Base-by-base conservation (phyloP, 2,329 filamentous ascomycete genomes). In the Beauveria sp. region DNA sequence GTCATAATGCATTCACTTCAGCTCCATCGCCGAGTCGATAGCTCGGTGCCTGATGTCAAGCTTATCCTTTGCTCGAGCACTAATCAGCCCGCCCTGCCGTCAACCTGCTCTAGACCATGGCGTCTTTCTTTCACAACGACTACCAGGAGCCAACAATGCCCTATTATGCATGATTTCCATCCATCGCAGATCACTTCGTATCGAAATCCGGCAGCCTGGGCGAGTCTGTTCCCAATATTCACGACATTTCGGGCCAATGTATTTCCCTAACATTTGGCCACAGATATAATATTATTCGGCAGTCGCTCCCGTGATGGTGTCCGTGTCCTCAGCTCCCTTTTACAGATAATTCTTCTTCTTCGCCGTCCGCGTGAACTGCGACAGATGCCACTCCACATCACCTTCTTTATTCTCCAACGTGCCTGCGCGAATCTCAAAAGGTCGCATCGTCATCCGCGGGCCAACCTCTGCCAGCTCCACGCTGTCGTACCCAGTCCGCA, bases 271-370 rank as follows among this genome's bases (percentile, higher is more conserved):
- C 45, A 38, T 40, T 24, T 20, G 12, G 7, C 26, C 43, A 24
- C 5, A 20, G 3, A 34, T 26, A 30, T 28, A 4, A 16, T 26
- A 46, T 56, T 12, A 2, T 22, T 58, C 28, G 8, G 50, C 30
- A 28, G 38, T 34, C 47, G 20, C 3, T 43, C 5, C 9, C 24
- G 5, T n/a, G 10, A 14, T 18, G 20, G 14, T 54, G 30, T 54
- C 18, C 16, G 14, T 20, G 1, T 54, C 30, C n/a, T 12, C 5
- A 10, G 18, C 28, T 16, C n/a, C 12, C 20, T 20, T 62, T 86
- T 76, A 97, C 60, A 97, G 81, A 71, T 96, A 96, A 71, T 96
- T 91, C 86, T 97, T 97, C 85, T 98, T 98, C 77, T 87, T 86
- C 68, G 89, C 88, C 16, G 93, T 98, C 67, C 95, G 83, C 9